Evolutionary conservation across 2,329 filamentous ascomycete species (phyloP).

Genomic region (Fusarium sarcochroum): DNA sequence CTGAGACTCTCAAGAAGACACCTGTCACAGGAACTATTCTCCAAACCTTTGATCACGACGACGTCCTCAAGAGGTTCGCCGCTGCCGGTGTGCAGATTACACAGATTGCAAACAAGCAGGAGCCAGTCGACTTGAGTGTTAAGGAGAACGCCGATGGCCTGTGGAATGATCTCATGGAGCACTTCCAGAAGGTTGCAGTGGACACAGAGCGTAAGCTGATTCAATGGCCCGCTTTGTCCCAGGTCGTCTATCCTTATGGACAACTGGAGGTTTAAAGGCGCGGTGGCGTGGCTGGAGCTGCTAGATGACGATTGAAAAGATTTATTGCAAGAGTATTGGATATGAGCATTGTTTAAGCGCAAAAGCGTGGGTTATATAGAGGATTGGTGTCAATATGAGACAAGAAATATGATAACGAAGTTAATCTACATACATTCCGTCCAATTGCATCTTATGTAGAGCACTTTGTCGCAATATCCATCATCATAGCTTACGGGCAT

Average conservation of each 20-base stretch:
- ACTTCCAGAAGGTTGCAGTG: conserved; percentile 10
- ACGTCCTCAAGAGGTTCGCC: conserved; percentile 13
- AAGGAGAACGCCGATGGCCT: conserved; percentile 29
- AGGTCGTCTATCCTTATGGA: conserved; percentile 23
- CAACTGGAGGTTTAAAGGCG: conserved; percentile 6
- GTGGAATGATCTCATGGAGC: conserved; percentile 22
- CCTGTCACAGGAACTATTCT: conserved; percentile 10
- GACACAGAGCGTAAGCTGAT: conserved; percentile 19
- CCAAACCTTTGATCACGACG: conserved; percentile 20
- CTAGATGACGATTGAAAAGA: not conserved
- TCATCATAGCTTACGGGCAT: too few relatives aligned
- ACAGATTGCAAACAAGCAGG: conserved; percentile 26
- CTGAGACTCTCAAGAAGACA: conserved; percentile 15
- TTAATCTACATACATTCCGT: too few relatives aligned
- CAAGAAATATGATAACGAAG: too few relatives aligned
- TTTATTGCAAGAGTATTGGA: not conserved
- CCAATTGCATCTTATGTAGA: too few relatives aligned
- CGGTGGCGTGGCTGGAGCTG: too few relatives aligned
- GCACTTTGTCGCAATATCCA: too few relatives aligned
- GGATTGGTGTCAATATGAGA: too few relatives aligned
- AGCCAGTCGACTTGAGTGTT: conserved; percentile 24
- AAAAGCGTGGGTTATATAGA: too few relatives aligned
- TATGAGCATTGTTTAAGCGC: not conserved
- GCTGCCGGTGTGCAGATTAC: conserved; percentile 28
- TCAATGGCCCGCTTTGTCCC: conserved; percentile 21